phyloP scores from a whole-genome alignment of 1,284 basidiomycete genomes.

The Ustilago xerochloae region DNA sequence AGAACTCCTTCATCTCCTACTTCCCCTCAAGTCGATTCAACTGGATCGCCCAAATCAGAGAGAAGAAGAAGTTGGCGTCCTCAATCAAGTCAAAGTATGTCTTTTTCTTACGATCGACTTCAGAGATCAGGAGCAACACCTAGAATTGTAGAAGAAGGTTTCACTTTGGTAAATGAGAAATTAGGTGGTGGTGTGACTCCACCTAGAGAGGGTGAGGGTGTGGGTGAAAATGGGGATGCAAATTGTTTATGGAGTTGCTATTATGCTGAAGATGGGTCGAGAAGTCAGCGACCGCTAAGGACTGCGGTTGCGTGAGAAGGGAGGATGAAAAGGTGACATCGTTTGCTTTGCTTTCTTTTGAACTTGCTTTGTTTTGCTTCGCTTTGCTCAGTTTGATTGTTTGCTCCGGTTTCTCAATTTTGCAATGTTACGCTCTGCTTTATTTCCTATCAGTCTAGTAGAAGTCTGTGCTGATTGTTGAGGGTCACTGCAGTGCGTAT shows the following conservation, averaged over 20 bases:
- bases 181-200: background rate
- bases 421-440: background rate
- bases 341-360: too few relatives aligned
- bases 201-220: background rate
- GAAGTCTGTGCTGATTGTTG: too few relatives aligned
- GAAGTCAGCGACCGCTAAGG: background rate
- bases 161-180: background rate
- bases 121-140: conserved; percentile 19
- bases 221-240: background rate
- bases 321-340: background rate
- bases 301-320: background rate
- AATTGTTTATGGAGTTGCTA: conserved; percentile 43
- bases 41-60: conserved; percentile 4
- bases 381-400: background rate
- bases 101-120: background rate
- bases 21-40: background rate
- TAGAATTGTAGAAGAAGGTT: conserved; percentile 33
- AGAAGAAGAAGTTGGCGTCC: conserved; percentile 32
- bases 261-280: conserved; percentile 25
- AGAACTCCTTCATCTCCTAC: background rate
- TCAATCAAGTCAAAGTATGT: background rate
- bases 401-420: background rate
- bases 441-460: background rate
- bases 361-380: conserved; percentile 1
- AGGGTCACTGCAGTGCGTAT: too few relatives aligned